phyloP scores from a whole-genome alignment of 805 yeast species.

The Kregervanrija fluxuum region DNA sequence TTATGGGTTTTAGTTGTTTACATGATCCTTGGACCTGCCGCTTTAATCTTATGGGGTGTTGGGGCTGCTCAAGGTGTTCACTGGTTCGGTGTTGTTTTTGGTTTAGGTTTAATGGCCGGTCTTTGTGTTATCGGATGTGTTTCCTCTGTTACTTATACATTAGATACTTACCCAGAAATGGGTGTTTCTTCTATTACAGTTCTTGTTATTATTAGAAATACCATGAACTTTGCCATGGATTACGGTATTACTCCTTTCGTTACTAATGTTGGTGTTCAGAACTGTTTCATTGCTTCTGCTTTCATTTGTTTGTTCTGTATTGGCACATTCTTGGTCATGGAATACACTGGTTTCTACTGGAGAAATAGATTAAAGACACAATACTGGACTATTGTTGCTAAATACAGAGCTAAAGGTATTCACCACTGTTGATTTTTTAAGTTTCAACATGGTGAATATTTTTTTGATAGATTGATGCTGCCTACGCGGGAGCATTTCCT shows the following conservation, averaged over 20 bases:
- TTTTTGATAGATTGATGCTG: too few species aligned
- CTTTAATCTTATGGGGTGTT: conserved; percentile 56
- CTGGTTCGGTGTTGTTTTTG: conserved; percentile 50
- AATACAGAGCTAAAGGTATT: conserved; percentile 19
- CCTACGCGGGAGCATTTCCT: too few species aligned
- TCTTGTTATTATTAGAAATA: conserved; percentile 48
- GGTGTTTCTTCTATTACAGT: conserved; percentile 48
- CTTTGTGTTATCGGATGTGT: conserved; percentile 46
- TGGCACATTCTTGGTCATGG: conserved; percentile 37
- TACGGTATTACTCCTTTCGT: conserved; percentile 59
- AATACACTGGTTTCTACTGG: conserved; percentile 30
- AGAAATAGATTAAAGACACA: conserved; percentile 26
- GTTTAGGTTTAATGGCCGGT: conserved; percentile 52
- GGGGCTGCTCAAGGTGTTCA: conserved; percentile 49
- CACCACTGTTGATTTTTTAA: not conserved
- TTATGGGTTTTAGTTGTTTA: conserved; percentile 43
- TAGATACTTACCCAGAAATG: conserved; percentile 51
- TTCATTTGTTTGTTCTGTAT: conserved; percentile 43
- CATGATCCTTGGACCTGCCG: conserved; percentile 44
- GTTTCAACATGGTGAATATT: too few species aligned
- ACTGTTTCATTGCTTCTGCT: conserved; percentile 51
- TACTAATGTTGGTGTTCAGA: conserved; percentile 42
- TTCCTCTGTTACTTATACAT: conserved; percentile 43
- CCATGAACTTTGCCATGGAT: conserved; percentile 52
- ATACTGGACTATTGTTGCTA: conserved; percentile 30